Conservation (phyloP, 148 eudicot genomes). For the Camellia sinensis region DNA sequence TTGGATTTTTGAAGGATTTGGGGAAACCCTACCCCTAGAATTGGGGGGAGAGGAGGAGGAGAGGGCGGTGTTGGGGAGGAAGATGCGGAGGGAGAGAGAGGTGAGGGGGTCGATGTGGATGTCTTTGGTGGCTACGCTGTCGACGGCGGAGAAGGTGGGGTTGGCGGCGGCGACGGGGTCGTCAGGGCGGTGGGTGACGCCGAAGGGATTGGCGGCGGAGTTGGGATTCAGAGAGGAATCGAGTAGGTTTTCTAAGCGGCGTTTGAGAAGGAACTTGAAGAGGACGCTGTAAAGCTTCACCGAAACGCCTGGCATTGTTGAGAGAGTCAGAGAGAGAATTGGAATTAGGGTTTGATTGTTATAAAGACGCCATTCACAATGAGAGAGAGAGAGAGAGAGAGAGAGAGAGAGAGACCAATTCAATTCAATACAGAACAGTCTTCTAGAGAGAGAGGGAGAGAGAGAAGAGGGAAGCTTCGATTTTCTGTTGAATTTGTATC, state of each 20-base stretch:
- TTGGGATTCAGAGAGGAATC: slow-evolving; percentile 22
- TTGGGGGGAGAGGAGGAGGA: slow-evolving; percentile 23
- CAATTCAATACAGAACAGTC: background rate
- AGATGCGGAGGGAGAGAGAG: slow-evolving; percentile 69
- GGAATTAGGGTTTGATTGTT: background rate
- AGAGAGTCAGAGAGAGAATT: background rate
- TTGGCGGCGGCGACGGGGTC: slow-evolving; percentile 62
- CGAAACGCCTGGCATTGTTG: slow-evolving; percentile 66
- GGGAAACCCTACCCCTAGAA: slow-evolving; percentile 25
- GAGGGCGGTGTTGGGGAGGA: slow-evolving; percentile 60
- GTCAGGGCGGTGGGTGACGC: slow-evolving; percentile 59
- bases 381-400: slow-evolving; percentile 7
- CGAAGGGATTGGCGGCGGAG: slow-evolving; percentile 24
- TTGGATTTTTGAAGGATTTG: slow-evolving; percentile 1
- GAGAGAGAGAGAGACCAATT: background rate
- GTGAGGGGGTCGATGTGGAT: slow-evolving; percentile 79
- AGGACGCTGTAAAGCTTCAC: slow-evolving; percentile 80
- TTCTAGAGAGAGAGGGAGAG: background rate
- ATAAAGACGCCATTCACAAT: background rate
- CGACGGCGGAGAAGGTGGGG: slow-evolving; percentile 55
- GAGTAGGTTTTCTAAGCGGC: slow-evolving; percentile 46
- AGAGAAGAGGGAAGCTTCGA: background rate
- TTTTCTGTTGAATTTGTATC: background rate
- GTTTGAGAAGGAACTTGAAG: slow-evolving; percentile 71
- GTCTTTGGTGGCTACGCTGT: slow-evolving; percentile 95